Evolutionary conservation across 1,284 basidiomycete genomes (phyloP), one percentile per base, ranked within the genome.

Genomic region (Apiotrichum porosum): DNA sequence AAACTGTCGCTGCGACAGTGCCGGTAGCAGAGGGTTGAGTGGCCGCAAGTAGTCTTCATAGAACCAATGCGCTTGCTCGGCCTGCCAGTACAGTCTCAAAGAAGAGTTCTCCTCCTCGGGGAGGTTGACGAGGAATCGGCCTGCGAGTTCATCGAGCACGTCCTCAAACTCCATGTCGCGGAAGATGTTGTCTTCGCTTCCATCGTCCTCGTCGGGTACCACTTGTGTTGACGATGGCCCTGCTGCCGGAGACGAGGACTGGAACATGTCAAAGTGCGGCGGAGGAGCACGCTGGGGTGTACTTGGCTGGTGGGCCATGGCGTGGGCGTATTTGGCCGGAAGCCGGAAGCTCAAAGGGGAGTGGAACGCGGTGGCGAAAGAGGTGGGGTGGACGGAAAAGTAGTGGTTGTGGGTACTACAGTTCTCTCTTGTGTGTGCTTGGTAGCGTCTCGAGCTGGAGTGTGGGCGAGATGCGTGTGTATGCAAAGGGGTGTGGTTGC

Each of bases 61-160:
- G 74, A 92, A 99, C 95, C 95, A 99, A 72, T 99, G 94, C 88
- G 95, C 95, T 80, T 97, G 93, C 75, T 99, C 95, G 51, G 97
- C 91, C 75, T 98, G 95, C 76, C 98, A 98, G 76, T 91, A 97
- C 65, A 98, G 84, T 55, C 95, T 83, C 69, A 95, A 91, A 52
- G 97, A 79, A 19, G 82, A 81, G 51, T 94, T 82, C 75, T 99
- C 95, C 65, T 90, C 86, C 56, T 88, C 85, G 6, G 95, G 95
- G 44, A 99, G 81, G 73, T 98, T 98, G 60, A 97, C 80, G 62
- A 99, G 89, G 73, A 99, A 99, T 40, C 95, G 88, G 84, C 87
- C 91, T 57, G 87, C 88, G 24, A 94, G 80, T 75, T 94, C 90
- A 69, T 94, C 90, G 43, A 93, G 80, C 42, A 91, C 85, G 68